These are phyloP conservation scores for Nakaseomyces glabratus DNA, from an alignment of 1,139 yeast genomes.

Conservation along the genomic window DNA sequence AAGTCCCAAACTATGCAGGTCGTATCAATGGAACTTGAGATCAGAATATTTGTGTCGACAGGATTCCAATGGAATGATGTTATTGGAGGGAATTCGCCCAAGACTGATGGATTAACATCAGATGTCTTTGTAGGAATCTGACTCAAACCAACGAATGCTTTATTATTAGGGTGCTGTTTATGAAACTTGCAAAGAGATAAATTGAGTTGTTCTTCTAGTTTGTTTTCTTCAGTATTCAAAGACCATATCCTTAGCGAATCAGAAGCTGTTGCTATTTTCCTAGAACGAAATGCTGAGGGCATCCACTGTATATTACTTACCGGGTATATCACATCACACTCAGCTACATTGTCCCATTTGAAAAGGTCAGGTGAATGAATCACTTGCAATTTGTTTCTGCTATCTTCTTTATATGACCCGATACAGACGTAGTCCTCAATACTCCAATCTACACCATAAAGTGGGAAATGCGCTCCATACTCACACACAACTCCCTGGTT, in stretches of 20 bases:
- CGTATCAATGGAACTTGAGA: constrained; percentile 87
- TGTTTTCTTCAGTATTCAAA: constrained; percentile 20
- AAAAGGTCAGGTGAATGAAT: constrained; percentile 35
- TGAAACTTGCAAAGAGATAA: constrained; percentile 29
- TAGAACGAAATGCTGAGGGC: constrained; percentile 33
- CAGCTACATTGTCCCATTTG: constrained; percentile 42
- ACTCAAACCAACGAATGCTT: constrained; percentile 7
- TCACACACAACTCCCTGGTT: constrained; percentile 18
- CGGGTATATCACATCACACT: constrained; percentile 49
- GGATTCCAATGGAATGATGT: constrained; percentile 93
- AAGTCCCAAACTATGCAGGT: constrained; percentile 95
- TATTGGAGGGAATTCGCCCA: constrained; percentile 55
- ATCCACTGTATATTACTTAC: constrained; percentile 61
- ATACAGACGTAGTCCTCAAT: constrained; percentile 26
- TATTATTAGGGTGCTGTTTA: constrained; percentile 17
- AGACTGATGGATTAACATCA: constrained; percentile 10
- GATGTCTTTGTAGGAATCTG: constrained; percentile 6
- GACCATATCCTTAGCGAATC: constrained; percentile 32
- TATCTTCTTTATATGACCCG: constrained; percentile 31
- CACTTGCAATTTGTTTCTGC: constrained; percentile 26
- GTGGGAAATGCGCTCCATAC: constrained; percentile 24
- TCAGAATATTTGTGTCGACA: constrained; percentile 57
- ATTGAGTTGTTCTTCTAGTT: constrained; percentile 27
- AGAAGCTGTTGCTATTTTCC: constrained; percentile 31
- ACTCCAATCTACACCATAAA: constrained; percentile 30